A percentile compares a stretch with the other conserved stretches of the same genome.
Conservation (phyloP, 2,329 filamentous ascomycete species). For the Thermochaetoides dissita region DNA sequence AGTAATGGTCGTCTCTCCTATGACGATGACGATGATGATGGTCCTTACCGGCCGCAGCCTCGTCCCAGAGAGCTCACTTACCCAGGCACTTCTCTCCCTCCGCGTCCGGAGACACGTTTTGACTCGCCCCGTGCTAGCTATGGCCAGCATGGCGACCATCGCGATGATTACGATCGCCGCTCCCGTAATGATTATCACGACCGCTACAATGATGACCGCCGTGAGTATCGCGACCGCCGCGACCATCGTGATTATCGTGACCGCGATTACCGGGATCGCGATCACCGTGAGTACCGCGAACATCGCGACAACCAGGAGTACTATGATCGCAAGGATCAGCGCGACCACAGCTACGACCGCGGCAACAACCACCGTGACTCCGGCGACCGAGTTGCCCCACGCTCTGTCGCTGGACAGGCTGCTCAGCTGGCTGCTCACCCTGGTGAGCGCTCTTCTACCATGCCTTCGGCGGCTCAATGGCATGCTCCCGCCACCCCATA, state of each 20-base stretch:
- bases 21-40: conserved; percentile 49
- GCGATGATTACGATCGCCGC: too few species aligned
- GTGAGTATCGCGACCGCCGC: conserved; percentile 15
- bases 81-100: conserved; percentile 15
- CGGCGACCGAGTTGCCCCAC: too few species aligned
- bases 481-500: too few species aligned
- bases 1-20: conserved; percentile 40
- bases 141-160: too few species aligned
- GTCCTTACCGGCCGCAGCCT: conserved; percentile 57
- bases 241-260: conserved; percentile 26
- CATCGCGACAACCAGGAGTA: too few species aligned
- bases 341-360: conserved; percentile 15
- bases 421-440: too few species aligned
- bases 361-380: too few species aligned
- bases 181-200: conserved; percentile 3
- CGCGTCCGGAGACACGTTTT: conserved; percentile 25
- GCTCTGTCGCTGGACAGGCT: too few species aligned
- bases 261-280: conserved; percentile 32
- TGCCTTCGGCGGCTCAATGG: too few species aligned
- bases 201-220: conserved; percentile 8
- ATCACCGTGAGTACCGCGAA: conserved; percentile 18
- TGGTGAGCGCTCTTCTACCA: too few species aligned
- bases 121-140: conserved; percentile 4
- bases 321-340: too few species aligned
- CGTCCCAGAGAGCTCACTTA: conserved; percentile 48